phyloP scores from a whole-genome alignment of 192 early-diverging fungal genomes.

The Oehlia diaphana region DNA sequence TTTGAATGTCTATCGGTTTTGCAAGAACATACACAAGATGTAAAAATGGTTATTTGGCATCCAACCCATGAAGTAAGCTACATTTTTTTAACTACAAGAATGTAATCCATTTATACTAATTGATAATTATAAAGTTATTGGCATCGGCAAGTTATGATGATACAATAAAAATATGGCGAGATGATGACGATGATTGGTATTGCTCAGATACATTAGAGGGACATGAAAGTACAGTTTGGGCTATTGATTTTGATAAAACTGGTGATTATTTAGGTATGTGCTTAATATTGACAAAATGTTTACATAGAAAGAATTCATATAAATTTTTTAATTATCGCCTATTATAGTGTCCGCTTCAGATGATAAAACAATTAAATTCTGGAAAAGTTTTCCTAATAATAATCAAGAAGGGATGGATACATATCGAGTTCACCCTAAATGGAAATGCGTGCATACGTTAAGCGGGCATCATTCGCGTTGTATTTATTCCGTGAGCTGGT shows the following conservation, averaged over 20 bases:
- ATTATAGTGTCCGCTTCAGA: conserved; percentile 78
- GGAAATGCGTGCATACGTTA: conserved; percentile 67
- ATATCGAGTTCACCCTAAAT: conserved; percentile 57
- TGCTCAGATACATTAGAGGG: conserved; percentile 83
- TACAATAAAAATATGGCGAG: conserved; percentile 90
- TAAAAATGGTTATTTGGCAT: conserved; percentile 94
- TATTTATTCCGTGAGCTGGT: conserved; percentile 94
- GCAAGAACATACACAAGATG: conserved; percentile 95
- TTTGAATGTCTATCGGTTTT: conserved; percentile 95
- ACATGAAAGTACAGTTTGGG: conserved; percentile 92
- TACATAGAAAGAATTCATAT: not conserved
- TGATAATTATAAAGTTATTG: conserved; percentile 51
- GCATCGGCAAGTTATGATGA: conserved; percentile 93
- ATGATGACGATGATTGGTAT: conserved; percentile 97
- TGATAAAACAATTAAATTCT: conserved; percentile 82
- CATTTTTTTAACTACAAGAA: not conserved
- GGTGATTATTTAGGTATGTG: conserved; percentile 55
- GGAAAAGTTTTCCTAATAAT: conserved; percentile 59
- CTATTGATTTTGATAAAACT: conserved; percentile 77
- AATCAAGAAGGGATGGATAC: conserved; percentile 50
- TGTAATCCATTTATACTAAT: not conserved
- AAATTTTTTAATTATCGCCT: conserved; percentile 5
- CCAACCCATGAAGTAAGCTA: conserved; percentile 69
- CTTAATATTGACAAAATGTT: conserved; percentile 1
- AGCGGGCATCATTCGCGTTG: conserved; percentile 77